phyloP scores from a whole-genome alignment of 148 eudicot genomes.

The Persicaria maculosa region DNA sequence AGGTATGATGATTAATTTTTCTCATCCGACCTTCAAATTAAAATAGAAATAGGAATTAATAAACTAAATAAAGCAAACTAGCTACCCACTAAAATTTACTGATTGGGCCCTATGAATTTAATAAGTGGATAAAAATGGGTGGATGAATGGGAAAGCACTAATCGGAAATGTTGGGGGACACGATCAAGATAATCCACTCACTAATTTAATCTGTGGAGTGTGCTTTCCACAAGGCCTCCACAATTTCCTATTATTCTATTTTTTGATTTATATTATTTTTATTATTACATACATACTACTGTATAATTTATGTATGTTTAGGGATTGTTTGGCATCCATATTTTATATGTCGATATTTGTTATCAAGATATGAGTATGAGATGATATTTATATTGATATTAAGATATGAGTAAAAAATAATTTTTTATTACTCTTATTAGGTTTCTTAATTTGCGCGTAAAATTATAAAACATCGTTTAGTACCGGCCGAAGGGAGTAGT shows the following conservation, averaged over 20 bases:
- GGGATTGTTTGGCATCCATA: not conserved
- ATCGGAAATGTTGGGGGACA: conserved; percentile 2
- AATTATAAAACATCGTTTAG: too few species aligned
- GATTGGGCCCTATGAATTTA: not conserved
- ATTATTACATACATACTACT: not conserved
- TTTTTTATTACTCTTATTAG: too few species aligned
- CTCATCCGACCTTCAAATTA: not conserved
- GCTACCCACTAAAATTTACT: not conserved
- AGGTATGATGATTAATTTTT: not conserved
- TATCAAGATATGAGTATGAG: too few species aligned
- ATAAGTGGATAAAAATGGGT: not conserved
- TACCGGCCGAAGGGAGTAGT: too few species aligned
- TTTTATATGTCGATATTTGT: too few species aligned
- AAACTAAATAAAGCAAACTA: not conserved
- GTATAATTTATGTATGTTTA: not conserved
- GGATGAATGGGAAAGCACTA: conserved; percentile 11
- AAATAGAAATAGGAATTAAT: not conserved
- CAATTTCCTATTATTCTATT: not conserved
- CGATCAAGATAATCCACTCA: conserved; percentile 12
- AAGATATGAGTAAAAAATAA: too few species aligned
- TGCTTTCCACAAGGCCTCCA: conserved; percentile 10
- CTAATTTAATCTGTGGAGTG: conserved; percentile 6
- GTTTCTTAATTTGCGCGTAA: too few species aligned
- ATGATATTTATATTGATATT: too few species aligned
- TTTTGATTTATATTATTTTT: not conserved